A percentile compares a stretch with the other conserved stretches of the same genome.
Evolutionary conservation across 768 basidiomycete species (phyloP).

Genomic region (Collybia nuda): DNA sequence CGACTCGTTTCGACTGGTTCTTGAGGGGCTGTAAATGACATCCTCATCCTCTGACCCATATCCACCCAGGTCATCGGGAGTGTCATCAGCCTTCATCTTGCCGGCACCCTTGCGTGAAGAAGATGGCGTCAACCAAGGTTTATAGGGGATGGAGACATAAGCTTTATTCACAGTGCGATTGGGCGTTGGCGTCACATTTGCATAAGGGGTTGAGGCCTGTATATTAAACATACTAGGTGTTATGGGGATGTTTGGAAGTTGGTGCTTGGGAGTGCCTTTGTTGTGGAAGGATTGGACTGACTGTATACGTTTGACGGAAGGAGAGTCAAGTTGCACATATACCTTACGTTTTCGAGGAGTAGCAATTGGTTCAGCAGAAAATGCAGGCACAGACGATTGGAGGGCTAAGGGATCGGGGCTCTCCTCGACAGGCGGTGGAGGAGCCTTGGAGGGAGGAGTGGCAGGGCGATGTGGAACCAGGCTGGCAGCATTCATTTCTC

Average conservation of each 20-base stretch:
- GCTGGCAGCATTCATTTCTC: constrained; percentile 32
- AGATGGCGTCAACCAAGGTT: constrained; percentile 44
- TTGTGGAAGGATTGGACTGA: constrained; percentile 24
- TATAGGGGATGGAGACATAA: constrained; percentile 46
- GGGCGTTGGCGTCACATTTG: constrained; percentile 25
- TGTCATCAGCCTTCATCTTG: constrained; percentile 31
- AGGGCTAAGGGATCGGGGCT: constrained; percentile 62
- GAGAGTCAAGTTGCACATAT: constrained; percentile 56
- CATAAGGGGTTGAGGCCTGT: constrained; percentile 16
- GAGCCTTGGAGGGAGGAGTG: constrained; percentile 19
- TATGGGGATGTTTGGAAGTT: constrained; percentile 18
- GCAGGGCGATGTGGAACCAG: constrained; percentile 16
- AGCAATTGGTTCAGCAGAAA: constrained; percentile 17
- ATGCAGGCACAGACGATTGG: constrained; percentile 22
- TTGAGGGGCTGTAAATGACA: constrained; percentile 25
- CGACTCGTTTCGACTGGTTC: constrained; percentile 26
- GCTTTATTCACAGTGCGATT: constrained; percentile 36
- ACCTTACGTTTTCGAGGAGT: constrained; percentile 77
- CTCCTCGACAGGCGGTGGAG: constrained; percentile 25
- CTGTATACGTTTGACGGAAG: constrained; percentile 60
- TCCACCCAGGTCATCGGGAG: constrained; percentile 48
- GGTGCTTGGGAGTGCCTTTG: constrained; percentile 22
- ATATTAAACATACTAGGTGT: constrained; percentile 28
- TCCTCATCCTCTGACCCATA: constrained; percentile 55
- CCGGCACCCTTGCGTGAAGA: constrained; percentile 26